Conservation (phyloP, 768 basidiomycete genomes). For the Dacryopinax primogenitus region DNA sequence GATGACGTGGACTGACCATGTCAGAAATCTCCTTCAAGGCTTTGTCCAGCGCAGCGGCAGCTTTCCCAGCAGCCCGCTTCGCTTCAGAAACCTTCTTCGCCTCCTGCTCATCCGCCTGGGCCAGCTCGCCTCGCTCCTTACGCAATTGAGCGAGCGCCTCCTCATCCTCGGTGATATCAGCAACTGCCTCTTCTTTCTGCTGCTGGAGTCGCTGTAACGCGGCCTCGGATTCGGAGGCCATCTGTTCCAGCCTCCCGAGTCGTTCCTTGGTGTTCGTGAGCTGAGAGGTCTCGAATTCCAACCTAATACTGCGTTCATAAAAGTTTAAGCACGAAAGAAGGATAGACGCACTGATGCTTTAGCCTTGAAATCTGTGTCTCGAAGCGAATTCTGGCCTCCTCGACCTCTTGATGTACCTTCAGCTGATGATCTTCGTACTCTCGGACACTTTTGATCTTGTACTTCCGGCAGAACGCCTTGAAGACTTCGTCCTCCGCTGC, state of each 20-base stretch:
- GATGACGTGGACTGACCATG: slow-evolving; percentile 40
- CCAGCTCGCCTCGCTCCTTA: slow-evolving; percentile 47
- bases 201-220: slow-evolving; percentile 43
- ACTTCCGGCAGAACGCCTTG: slow-evolving; percentile 59
- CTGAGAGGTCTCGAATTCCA: slow-evolving; percentile 70
- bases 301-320: slow-evolving; percentile 32
- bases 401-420: slow-evolving; percentile 77
- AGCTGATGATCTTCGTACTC: slow-evolving; percentile 90
- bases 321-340: not conserved
- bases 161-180: slow-evolving; percentile 49
- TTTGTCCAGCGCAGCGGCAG: slow-evolving; percentile 68
- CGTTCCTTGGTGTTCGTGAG: slow-evolving; percentile 53
- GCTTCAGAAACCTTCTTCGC: slow-evolving; percentile 60
- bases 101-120: slow-evolving; percentile 58
- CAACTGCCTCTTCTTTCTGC: slow-evolving; percentile 42
- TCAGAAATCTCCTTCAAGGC: slow-evolving; percentile 79
- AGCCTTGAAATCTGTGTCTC: slow-evolving; percentile 78
- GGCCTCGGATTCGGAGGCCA: slow-evolving; percentile 39
- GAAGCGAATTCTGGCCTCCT: slow-evolving; percentile 65
- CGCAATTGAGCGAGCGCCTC: slow-evolving; percentile 43
- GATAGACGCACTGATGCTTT: slow-evolving; percentile 57
- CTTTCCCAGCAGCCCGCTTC: slow-evolving; percentile 55
- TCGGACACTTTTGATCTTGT: slow-evolving; percentile 68
- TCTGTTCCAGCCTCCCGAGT: slow-evolving; percentile 39
- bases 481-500: slow-evolving; percentile 73